A percentile compares a stretch with the other conserved stretches of the same genome.
Conservation (phyloP, 2,329 filamentous ascomycete species). For the Phialophora chinensis region DNA sequence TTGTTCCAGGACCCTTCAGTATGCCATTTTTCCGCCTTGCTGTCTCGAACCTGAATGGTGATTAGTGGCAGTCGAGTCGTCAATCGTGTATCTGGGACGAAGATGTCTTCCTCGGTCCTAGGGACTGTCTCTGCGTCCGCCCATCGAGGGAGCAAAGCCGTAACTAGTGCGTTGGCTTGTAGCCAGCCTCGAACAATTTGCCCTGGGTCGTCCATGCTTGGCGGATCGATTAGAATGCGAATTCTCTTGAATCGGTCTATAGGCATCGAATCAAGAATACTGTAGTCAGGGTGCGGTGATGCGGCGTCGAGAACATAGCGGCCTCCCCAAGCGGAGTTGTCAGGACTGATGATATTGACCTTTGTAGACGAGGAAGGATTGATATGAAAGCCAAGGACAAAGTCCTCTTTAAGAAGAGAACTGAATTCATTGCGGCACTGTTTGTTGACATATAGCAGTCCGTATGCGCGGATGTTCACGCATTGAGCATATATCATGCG, state of each 20-base stretch:
- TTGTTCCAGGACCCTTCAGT: conserved; percentile 15
- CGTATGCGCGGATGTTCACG: conserved; percentile 1
- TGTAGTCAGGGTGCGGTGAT: not conserved
- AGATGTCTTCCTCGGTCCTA: not conserved
- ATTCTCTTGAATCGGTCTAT: conserved; percentile 9
- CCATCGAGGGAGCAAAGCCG: conserved; percentile 11
- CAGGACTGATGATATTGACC: not conserved
- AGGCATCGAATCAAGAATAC: conserved; percentile 6
- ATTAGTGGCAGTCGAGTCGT: conserved; percentile 14
- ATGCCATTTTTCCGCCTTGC: conserved; percentile 12
- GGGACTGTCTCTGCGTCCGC: not conserved
- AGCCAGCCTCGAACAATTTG: conserved; percentile 4
- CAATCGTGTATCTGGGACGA: conserved; percentile 6
- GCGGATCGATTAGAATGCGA: conserved; percentile 1
- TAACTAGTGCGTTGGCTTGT: conserved; percentile 1
- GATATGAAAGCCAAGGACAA: conserved; percentile 1
- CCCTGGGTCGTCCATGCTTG: not conserved
- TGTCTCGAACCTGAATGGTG: conserved; percentile 16
- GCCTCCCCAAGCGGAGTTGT: conserved; percentile 2
- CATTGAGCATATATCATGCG: conserved; percentile 1
- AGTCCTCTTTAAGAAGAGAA: not conserved
- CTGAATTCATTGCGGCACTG: not conserved
- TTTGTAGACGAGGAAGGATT: not conserved
- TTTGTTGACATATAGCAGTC: conserved; percentile 1
- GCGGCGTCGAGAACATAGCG: not conserved